phyloP scores from a whole-genome alignment of 306 rosid genomes.

The Sindora glabra region DNA sequence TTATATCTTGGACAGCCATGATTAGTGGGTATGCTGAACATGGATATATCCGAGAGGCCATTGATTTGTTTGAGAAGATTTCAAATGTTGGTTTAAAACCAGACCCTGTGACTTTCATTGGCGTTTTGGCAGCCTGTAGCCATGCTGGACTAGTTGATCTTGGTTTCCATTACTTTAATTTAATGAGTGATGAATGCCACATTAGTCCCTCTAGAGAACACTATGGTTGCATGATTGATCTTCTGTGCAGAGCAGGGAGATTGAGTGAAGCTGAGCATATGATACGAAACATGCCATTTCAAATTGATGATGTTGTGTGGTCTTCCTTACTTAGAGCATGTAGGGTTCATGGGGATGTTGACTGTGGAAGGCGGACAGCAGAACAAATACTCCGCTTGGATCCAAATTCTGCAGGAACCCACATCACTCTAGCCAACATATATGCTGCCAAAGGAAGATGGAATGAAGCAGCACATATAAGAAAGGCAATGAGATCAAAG shows the following conservation, averaged over 20 bases:
- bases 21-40: conserved; percentile 67
- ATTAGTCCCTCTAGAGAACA: conserved; percentile 69
- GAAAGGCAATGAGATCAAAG: conserved; percentile 64
- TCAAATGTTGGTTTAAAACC: conserved; percentile 45
- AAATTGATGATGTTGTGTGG: conserved; percentile 70
- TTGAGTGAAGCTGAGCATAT: conserved; percentile 59
- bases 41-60: conserved; percentile 64
- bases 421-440: conserved; percentile 65
- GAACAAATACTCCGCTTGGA: conserved; percentile 51
- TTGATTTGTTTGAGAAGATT: conserved; percentile 56
- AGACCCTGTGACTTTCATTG: conserved; percentile 62
- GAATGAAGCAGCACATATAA: conserved; percentile 58
- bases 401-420: conserved; percentile 63
- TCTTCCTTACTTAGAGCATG: conserved; percentile 78
- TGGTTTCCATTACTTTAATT: conserved; percentile 49
- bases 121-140: conserved; percentile 68
- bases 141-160: conserved; percentile 78
- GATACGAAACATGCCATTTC: conserved; percentile 51
- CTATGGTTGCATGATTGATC: conserved; percentile 74
- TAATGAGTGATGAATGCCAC: conserved; percentile 35
- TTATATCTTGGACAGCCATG: conserved; percentile 81
- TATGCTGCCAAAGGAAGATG: conserved; percentile 63
- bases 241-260: conserved; percentile 73
- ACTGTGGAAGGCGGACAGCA: conserved; percentile 53
- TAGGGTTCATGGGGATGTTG: conserved; percentile 51